Conservation (phyloP, 2,329 filamentous ascomycete genomes). For the Aspergillus transmontanensis region DNA sequence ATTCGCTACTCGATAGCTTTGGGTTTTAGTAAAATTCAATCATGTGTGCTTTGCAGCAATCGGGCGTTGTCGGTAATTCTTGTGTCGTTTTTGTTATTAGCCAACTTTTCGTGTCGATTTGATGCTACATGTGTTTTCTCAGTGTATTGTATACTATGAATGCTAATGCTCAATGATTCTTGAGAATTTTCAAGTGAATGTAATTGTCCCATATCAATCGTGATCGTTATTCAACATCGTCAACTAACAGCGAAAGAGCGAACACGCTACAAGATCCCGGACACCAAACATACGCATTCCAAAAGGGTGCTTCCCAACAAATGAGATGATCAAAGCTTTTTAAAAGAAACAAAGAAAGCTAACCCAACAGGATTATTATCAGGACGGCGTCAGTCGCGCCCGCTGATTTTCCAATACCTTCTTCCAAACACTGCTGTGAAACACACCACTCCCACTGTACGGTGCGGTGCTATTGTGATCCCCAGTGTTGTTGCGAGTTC, state of each 20-base stretch:
- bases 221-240: not conserved
- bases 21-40: constrained; percentile 64
- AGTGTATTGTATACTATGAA: not conserved
- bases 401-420: not conserved
- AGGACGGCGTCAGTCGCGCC: not conserved
- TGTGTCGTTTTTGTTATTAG: not conserved
- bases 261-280: not conserved
- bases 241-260: not conserved
- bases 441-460: not conserved
- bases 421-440: not conserved
- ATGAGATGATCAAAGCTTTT: not conserved
- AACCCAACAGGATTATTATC: not conserved
- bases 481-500: not conserved
- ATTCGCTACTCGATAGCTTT: constrained; percentile 87
- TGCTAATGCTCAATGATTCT: not conserved
- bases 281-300: not conserved
- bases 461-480: not conserved
- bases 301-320: not conserved
- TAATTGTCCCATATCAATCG: not conserved
- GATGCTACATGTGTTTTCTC: not conserved
- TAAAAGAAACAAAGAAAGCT: not conserved
- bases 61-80: not conserved
- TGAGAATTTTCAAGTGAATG: not conserved
- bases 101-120: not conserved
- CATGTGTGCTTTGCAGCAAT: not conserved